Evolutionary conservation across 2,329 filamentous ascomycete species (phyloP), one percentile per base, ranked within the genome.

Genomic region (Colletotrichum liaoningense): DNA sequence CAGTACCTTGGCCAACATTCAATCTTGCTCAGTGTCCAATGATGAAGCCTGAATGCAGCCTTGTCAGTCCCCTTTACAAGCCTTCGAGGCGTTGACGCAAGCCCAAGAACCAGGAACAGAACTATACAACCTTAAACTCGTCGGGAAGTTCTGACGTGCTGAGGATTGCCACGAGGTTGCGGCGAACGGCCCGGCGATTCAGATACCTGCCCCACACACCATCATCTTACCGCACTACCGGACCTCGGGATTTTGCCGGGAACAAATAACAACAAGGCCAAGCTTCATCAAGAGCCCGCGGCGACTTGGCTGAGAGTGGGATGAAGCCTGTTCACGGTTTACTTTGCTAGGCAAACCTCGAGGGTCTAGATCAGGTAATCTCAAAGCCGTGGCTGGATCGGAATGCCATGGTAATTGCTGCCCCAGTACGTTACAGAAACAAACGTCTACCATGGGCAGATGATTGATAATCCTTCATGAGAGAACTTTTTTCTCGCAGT

Each of bases 91-190:
- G 26, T n/a, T 5, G 42, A 26, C 60, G 19, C 4, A 26, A 7
- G 14, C 14, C 12, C 14, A 42, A 42, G 38, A 42, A 42, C 38
- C 38, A 42, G 38, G 38, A 26, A 11, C 30, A 65, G 54, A 38
- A 22, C 16, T 14, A 35, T 11, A 5, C 46, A 72, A 62, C 56
- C 33, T 69, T 65, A 73, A 73, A 38, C 30, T 62, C 67, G 55
- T 67, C 49, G 60, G 28, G 60, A 65, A 65, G 67, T 65, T 73
- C 60, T 62, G 60, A 65, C 67, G 46, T 73, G 67, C 67, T 70
- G 70, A 73, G 55, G 62, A 73, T 70, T 65, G 70, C 67, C 60
- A 73, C 67, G 67, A 73, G 70, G 70, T 19, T 14, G 19, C 55
- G 62, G 56, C 35, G 58, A 46, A 33, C 59, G 54, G 59, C 54